phyloP scores from a whole-genome alignment of 257 asterid species.

The Eustoma russellianum region DNA sequence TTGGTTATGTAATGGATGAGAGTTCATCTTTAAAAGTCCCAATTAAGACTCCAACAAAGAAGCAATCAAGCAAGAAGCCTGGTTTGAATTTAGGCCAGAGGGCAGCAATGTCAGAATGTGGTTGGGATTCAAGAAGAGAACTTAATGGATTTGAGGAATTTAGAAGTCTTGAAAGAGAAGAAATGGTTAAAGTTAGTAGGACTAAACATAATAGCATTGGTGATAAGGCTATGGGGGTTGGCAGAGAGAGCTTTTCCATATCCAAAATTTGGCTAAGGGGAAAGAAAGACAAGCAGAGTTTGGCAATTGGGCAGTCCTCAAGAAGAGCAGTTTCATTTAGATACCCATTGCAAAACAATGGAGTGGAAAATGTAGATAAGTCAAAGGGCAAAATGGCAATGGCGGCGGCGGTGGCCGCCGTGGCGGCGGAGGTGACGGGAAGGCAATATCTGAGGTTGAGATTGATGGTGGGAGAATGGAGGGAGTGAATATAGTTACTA shows the following conservation, averaged over 20 bases:
- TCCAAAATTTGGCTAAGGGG: constrained; percentile 77
- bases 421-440: constrained; percentile 14
- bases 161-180: constrained; percentile 11
- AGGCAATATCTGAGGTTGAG: constrained; percentile 45
- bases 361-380: constrained; percentile 19
- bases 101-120: constrained; percentile 77
- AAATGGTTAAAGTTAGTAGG: background rate
- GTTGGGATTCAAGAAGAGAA: constrained; percentile 61
- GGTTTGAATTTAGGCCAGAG: constrained; percentile 51
- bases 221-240: constrained; percentile 30
- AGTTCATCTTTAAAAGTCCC: constrained; percentile 64
- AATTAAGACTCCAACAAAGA: constrained; percentile 52
- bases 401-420: background rate
- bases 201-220: constrained; percentile 1
- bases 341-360: constrained; percentile 25
- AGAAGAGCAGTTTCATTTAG: constrained; percentile 70
- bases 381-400: constrained; percentile 15
- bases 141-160: constrained; percentile 53
- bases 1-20: constrained; percentile 86
- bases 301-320: constrained; percentile 20
- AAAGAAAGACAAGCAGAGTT: constrained; percentile 25
- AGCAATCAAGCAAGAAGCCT: constrained; percentile 43
- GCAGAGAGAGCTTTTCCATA: constrained; percentile 62
- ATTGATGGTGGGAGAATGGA: constrained; percentile 45
- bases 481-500: constrained; percentile 31